Percentiles rank a stretch among this genome's conserved stretches.
phyloP scores from a whole-genome alignment of 805 yeast genomes.

The Cyberlindnera galapagoensis region DNA sequence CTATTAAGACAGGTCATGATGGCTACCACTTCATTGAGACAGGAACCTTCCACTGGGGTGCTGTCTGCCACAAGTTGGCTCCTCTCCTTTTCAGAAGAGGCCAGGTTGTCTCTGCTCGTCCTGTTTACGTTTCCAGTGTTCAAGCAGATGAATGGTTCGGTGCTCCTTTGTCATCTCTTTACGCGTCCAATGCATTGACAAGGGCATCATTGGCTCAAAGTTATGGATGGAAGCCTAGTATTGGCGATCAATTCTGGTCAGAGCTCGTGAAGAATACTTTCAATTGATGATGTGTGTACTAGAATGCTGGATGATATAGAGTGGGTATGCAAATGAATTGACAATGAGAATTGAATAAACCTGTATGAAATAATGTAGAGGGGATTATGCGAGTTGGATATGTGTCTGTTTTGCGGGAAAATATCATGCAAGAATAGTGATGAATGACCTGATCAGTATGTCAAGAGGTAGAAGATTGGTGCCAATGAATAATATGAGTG shows the following conservation, averaged over 20 bases:
- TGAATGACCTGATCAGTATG: too few species aligned
- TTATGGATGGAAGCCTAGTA: constrained; percentile 26
- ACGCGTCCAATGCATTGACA: constrained; percentile 26
- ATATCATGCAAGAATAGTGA: too few species aligned
- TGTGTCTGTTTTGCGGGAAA: too few species aligned
- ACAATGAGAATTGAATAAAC: too few species aligned
- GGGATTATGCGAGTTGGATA: too few species aligned
- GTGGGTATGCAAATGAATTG: too few species aligned
- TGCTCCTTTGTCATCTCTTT: constrained; percentile 15
- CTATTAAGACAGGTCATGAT: constrained; percentile 24
- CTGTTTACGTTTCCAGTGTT: constrained; percentile 14
- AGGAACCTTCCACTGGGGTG: constrained; percentile 27
- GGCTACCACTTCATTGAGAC: constrained; percentile 33
- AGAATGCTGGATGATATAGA: too few species aligned
- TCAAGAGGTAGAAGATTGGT: too few species aligned
- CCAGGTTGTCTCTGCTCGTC: constrained; percentile 13
- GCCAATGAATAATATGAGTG: too few species aligned
- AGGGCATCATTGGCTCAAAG: constrained; percentile 24
- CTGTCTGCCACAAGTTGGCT: constrained; percentile 22
- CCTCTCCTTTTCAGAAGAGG: constrained; percentile 15
- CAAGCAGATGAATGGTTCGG: constrained; percentile 14
- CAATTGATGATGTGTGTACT: too few species aligned
- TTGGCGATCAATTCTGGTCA: constrained; percentile 6
- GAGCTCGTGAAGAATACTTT: too few species aligned
- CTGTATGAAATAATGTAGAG: too few species aligned